Percentiles rank a stretch among this genome's conserved stretches.
Evolutionary conservation across 2,329 filamentous ascomycete species (phyloP).

Genomic region (Colletotrichum sidae): DNA sequence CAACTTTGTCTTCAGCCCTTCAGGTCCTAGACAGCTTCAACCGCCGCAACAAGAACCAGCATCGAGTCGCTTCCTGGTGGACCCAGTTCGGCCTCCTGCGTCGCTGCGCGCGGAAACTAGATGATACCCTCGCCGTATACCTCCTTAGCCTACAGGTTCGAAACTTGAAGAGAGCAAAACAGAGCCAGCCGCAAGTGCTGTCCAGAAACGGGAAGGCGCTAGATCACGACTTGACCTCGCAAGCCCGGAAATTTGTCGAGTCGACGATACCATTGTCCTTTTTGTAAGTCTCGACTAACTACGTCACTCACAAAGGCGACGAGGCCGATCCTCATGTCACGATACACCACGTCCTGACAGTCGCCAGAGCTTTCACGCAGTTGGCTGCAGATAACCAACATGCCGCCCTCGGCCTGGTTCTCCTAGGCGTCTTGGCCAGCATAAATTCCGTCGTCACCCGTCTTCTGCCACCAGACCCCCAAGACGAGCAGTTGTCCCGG

Average conservation of each 20-base stretch:
- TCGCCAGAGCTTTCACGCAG: constrained; percentile 71
- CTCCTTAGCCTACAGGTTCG: constrained; percentile 10
- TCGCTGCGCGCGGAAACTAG: constrained; percentile 70
- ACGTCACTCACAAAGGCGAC: too few relatives aligned
- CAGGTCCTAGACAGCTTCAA: constrained; percentile 78
- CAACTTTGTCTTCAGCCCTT: constrained; percentile 51
- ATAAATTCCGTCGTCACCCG: constrained; percentile 59
- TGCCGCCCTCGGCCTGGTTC: constrained; percentile 75
- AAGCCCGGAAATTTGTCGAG: constrained; percentile 43
- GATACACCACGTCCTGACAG: constrained; percentile 11
- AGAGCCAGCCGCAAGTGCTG: not conserved
- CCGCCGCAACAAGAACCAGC: constrained; percentile 92
- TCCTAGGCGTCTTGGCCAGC: constrained; percentile 73
- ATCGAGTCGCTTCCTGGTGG: constrained; percentile 86
- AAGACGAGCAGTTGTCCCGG: too few relatives aligned
- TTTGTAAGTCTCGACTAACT: constrained; percentile 44
- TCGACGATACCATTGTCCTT: constrained; percentile 50
- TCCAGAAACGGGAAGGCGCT: constrained; percentile 7
- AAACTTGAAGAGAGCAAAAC: constrained; percentile 22
- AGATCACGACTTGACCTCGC: constrained; percentile 8
- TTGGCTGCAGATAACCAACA: constrained; percentile 79
- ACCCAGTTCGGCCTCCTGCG: constrained; percentile 77
- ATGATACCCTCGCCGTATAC: constrained; percentile 46
- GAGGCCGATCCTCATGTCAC: not conserved
- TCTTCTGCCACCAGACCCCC: constrained; percentile 36